These are phyloP conservation scores for Amaranthus cruentus DNA, from an alignment of 148 eudicot species.

Conservation along the genomic window DNA sequence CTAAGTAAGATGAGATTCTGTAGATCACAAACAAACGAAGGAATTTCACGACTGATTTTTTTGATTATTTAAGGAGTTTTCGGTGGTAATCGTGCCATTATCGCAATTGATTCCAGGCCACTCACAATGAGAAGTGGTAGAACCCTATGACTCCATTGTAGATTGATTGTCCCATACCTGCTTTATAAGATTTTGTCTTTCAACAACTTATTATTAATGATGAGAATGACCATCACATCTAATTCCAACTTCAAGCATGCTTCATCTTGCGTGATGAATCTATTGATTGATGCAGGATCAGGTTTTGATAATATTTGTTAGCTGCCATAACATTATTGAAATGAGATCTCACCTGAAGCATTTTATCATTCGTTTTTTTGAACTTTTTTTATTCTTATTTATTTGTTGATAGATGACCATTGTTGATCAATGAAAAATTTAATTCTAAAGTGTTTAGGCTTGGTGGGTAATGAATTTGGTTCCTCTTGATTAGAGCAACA, in stretches of 20 bases:
- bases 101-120: too few relatives aligned
- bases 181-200: neutral
- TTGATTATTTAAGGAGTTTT: too few relatives aligned
- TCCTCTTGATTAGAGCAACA: neutral
- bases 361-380: too few relatives aligned
- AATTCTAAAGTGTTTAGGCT: neutral
- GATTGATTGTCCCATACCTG: too few relatives aligned
- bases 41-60: too few relatives aligned
- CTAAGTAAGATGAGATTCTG: too few relatives aligned
- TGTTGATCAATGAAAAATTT: neutral
- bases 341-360: neutral
- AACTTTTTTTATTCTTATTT: neutral
- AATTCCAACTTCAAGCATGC: neutral
- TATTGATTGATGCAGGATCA: neutral
- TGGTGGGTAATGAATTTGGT: neutral
- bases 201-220: too few relatives aligned
- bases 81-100: too few relatives aligned
- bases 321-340: neutral
- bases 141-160: too few relatives aligned
- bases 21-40: too few relatives aligned
- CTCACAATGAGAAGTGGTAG: too few relatives aligned
- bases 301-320: neutral
- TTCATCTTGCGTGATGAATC: neutral
- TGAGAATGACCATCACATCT: neutral
- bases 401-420: neutral